Evolutionary conservation across 345 rosid genomes (phyloP).

Genomic region (Aurinia saxatilis): DNA sequence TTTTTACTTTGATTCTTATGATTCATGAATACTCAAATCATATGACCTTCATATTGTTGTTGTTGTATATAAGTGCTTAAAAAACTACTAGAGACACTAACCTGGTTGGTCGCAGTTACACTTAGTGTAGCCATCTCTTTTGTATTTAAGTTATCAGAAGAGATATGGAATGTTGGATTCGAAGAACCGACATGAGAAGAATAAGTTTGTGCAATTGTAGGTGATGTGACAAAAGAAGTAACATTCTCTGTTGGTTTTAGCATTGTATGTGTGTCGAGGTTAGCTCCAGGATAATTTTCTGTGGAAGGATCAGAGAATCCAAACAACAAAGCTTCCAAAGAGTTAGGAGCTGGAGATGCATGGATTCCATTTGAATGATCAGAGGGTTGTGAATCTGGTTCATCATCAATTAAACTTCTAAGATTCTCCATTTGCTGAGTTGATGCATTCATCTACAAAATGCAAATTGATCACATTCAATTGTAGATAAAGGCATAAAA

Average conservation of each 20-base stretch:
- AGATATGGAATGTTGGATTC: conserved; percentile 6
- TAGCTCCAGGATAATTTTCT: conserved; percentile 12
- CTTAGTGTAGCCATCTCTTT: conserved; percentile 16
- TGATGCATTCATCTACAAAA: conserved; percentile 34
- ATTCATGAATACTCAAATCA: no score
- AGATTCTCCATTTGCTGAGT: conserved; percentile 18
- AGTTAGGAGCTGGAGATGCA: conserved; percentile 40
- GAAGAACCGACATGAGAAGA: conserved; percentile 22
- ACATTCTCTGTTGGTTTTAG: neutral
- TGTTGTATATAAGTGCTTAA: neutral
- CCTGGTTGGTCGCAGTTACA: conserved; percentile 34
- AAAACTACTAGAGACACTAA: conserved; percentile 11
- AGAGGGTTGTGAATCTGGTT: conserved; percentile 21
- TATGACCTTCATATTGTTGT: neutral
- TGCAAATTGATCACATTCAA: neutral
- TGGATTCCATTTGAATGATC: no score
- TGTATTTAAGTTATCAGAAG: conserved; percentile 9
- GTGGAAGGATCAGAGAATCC: conserved; percentile 42
- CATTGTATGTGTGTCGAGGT: conserved; percentile 12
- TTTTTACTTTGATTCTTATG: neutral
- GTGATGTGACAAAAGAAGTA: conserved; percentile 23
- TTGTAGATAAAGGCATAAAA: neutral
- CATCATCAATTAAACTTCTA: conserved; percentile 36
- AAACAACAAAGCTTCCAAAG: conserved; percentile 52
- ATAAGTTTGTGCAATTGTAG: conserved; percentile 19